These are phyloP conservation scores for Apophysomyces elegans DNA, from an alignment of 371 early-diverging fungal genomes.

Conservation along the genomic window DNA sequence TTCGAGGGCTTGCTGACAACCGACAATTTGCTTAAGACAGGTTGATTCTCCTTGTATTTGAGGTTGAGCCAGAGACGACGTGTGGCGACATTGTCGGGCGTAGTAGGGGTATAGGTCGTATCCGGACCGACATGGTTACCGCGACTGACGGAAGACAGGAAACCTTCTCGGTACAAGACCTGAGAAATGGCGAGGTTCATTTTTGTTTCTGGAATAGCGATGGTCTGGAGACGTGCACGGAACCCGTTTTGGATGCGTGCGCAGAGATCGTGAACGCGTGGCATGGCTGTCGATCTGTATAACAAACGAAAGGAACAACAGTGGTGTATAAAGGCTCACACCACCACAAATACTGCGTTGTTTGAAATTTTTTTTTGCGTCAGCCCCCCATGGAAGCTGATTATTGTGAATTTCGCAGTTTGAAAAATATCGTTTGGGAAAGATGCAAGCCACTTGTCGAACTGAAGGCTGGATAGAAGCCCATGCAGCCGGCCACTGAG, in stretches of 20 bases:
- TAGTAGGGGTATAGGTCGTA: constrained; percentile 72
- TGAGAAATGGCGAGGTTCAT: constrained; percentile 85
- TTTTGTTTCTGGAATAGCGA: constrained; percentile 90
- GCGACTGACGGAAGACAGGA: constrained; percentile 77
- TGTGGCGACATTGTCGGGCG: constrained; percentile 83
- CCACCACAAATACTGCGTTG: too few species aligned
- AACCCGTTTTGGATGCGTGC: constrained; percentile 92
- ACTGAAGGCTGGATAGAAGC: too few species aligned
- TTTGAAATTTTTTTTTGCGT: not conserved
- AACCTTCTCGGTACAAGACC: constrained; percentile 92
- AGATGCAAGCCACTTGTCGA: too few species aligned
- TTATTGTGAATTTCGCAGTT: too few species aligned
- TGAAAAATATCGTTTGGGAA: too few species aligned
- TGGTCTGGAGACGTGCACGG: constrained; percentile 76
- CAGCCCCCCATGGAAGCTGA: too few species aligned
- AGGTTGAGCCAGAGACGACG: constrained; percentile 92
- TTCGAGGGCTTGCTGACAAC: constrained; percentile 85
- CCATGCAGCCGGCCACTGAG: too few species aligned
- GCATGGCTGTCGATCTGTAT: constrained; percentile 55
- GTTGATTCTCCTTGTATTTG: constrained; percentile 88
- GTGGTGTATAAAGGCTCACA: too few species aligned
- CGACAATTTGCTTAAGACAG: constrained; percentile 76
- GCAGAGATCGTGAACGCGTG: constrained; percentile 89
- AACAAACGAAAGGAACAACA: not conserved
- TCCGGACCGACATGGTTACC: constrained; percentile 83